These are phyloP conservation scores for Trichoderma koningii DNA, from an alignment of 2,329 filamentous ascomycete genomes.

Conservation along the genomic window DNA sequence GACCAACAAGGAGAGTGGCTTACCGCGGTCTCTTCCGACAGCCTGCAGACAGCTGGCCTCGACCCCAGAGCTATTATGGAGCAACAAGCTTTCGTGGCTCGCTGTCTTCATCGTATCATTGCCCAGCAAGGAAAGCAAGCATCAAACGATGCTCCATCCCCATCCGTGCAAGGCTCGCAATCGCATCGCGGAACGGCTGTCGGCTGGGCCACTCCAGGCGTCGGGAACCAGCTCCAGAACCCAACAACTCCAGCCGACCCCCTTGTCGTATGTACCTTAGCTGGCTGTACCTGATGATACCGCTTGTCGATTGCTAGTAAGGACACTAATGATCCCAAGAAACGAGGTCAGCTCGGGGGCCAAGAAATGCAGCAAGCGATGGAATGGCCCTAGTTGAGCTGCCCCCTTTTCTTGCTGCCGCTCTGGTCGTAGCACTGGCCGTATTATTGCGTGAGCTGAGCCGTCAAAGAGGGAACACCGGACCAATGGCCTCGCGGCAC, in stretches of 20 bases:
- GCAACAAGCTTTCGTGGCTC: neutral
- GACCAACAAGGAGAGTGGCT: neutral
- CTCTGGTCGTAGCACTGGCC: conserved; percentile 10
- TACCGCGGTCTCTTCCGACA: conserved; percentile 3
- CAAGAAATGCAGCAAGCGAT: conserved; percentile 9
- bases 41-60: neutral
- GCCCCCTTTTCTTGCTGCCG: conserved; percentile 7
- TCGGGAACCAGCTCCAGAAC: conserved; percentile 10
- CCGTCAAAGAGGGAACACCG: neutral
- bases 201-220: conserved; percentile 9
- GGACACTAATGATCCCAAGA: neutral
- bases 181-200: conserved; percentile 15
- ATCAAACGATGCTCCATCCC: conserved; percentile 5
- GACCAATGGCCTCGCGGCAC: conserved; percentile 13
- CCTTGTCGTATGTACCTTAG: too few species aligned
- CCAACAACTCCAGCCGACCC: too few species aligned
- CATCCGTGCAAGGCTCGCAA: neutral
- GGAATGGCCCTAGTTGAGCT: neutral
- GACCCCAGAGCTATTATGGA: neutral
- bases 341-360: conserved; percentile 18
- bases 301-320: too few species aligned
- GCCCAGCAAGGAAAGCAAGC: neutral
- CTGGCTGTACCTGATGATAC: too few species aligned
- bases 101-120: conserved; percentile 5
- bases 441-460: conserved; percentile 20